A percentile compares a stretch with the other conserved stretches of the same genome.
Conservation (phyloP, 371 early-diverging fungal genomes). For the Rhizomucor miehei region DNA sequence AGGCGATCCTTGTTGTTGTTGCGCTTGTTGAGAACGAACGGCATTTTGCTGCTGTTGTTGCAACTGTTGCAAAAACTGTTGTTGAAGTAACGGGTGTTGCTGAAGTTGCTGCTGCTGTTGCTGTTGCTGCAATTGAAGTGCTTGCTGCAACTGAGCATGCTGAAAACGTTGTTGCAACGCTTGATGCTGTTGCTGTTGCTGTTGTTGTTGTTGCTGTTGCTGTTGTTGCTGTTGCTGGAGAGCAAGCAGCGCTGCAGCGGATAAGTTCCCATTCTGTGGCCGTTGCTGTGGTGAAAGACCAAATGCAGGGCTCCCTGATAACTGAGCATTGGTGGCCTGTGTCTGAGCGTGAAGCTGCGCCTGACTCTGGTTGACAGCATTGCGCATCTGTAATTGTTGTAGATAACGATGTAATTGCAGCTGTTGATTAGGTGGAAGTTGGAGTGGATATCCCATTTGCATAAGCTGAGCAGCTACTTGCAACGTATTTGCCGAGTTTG, state of each 20-base stretch:
- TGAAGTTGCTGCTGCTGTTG: constrained; percentile 10
- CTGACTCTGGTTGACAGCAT: constrained; percentile 20
- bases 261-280: constrained; percentile 10
- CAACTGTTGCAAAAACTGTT: constrained; percentile 15
- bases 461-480: constrained; percentile 40
- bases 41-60: constrained; percentile 13
- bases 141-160: constrained; percentile 18
- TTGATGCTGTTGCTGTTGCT: constrained; percentile 22
- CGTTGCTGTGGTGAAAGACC: constrained; percentile 12
- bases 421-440: constrained; percentile 35
- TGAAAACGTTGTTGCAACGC: constrained; percentile 14
- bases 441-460: constrained; percentile 46
- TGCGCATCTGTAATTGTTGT: constrained; percentile 37
- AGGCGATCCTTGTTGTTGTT: constrained; percentile 3
- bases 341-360: background rate
- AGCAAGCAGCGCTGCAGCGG: constrained; percentile 11
- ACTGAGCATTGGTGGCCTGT: background rate
- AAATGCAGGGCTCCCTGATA: constrained; percentile 10
- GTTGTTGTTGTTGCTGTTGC: constrained; percentile 17
- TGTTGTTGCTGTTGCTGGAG: constrained; percentile 18
- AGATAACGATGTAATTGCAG: constrained; percentile 38
- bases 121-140: constrained; percentile 15
- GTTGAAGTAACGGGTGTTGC: constrained; percentile 8
- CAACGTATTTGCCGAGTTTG: constrained; percentile 21
- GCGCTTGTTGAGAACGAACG: constrained; percentile 1